These are phyloP conservation scores for Epichloe amarillans DNA, from an alignment of 2,329 filamentous ascomycete species.

Conservation along the genomic window DNA sequence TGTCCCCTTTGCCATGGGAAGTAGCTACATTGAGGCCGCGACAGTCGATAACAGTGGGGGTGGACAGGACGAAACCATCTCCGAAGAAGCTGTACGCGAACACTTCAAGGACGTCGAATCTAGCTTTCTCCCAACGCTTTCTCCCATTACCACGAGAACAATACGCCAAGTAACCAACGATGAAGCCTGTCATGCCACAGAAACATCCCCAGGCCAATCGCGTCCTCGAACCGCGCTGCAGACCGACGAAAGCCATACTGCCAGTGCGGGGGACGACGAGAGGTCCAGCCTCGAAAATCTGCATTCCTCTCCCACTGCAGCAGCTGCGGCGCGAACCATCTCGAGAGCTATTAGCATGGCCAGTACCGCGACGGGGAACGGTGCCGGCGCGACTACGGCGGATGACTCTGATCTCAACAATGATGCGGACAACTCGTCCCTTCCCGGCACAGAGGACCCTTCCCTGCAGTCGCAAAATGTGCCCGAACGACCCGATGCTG, in stretches of 20 bases:
- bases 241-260: slow-evolving; percentile 11
- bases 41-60: slow-evolving; percentile 21
- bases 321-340: slow-evolving; percentile 38
- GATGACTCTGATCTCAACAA: slow-evolving; percentile 13
- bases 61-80: slow-evolving; percentile 31
- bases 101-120: slow-evolving; percentile 53
- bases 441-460: slow-evolving; percentile 16
- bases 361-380: slow-evolving; percentile 13
- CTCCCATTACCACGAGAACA: slow-evolving; percentile 37
- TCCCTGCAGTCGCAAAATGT: slow-evolving; percentile 19
- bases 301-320: slow-evolving; percentile 43
- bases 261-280: slow-evolving; percentile 26
- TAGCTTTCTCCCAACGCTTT: slow-evolving; percentile 46
- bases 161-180: slow-evolving; percentile 17
- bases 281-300: slow-evolving; percentile 40
- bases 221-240: slow-evolving; percentile 10
- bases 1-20: slow-evolving; percentile 14
- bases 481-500: slow-evolving; percentile 27
- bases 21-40: slow-evolving; percentile 29
- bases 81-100: slow-evolving; percentile 38
- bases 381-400: slow-evolving; percentile 3
- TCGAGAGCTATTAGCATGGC: slow-evolving; percentile 38
- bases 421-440: slow-evolving; percentile 15
- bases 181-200: slow-evolving; percentile 47
- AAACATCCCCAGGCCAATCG: slow-evolving; percentile 25